Percentiles rank a stretch among this genome's conserved stretches.
Conservation (phyloP, 768 basidiomycete species). For the Mycena galericulata region DNA sequence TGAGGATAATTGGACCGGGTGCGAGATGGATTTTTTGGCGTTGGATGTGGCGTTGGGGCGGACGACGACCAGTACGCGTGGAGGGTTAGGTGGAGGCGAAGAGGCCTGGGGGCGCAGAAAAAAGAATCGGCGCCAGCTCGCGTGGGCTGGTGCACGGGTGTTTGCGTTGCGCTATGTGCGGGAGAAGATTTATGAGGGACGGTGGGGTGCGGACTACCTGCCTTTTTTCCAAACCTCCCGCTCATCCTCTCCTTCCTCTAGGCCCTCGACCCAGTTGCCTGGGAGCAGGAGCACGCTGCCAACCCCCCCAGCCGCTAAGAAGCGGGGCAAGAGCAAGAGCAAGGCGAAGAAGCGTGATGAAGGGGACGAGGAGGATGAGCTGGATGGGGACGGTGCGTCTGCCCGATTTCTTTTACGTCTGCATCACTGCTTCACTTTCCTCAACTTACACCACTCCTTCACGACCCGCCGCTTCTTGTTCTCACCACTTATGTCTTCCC, state of each 20-base stretch:
- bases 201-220: background rate
- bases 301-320: slow-evolving; percentile 34
- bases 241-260: background rate
- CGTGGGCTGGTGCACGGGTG: background rate
- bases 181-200: background rate
- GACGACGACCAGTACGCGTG: too few species aligned
- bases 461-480: background rate
- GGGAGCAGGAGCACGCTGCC: slow-evolving; percentile 54
- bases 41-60: too few species aligned
- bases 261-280: slow-evolving; percentile 69
- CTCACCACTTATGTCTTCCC: too few species aligned
- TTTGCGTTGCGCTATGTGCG: background rate
- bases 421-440: background rate
- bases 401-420: slow-evolving; percentile 26
- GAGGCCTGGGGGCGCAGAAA: too few species aligned
- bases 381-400: slow-evolving; percentile 31
- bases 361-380: slow-evolving; percentile 22
- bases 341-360: slow-evolving; percentile 23
- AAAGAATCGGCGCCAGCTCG: background rate
- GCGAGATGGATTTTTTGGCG: too few species aligned
- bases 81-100: too few species aligned
- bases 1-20: background rate
- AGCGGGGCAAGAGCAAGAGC: slow-evolving; percentile 34
- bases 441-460: too few species aligned
- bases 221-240: slow-evolving; percentile 36